phyloP scores from a whole-genome alignment of 2,329 filamentous ascomycete genomes.

The Kalaharituber pfeilii region DNA sequence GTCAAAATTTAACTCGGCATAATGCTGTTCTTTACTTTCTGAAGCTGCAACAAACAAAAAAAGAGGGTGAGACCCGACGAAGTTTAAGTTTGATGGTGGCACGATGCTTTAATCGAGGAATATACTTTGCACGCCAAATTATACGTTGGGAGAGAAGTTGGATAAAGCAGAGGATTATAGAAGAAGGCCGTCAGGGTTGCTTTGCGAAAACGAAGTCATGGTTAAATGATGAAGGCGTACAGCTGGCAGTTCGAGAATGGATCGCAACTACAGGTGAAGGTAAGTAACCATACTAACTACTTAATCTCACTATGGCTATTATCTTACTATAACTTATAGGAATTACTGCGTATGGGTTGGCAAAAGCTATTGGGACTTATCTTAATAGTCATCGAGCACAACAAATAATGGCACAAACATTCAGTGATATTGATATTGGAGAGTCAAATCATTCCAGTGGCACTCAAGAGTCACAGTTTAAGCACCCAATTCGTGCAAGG shows the following conservation, averaged over 20 bases:
- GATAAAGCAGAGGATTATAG: conserved; percentile 1
- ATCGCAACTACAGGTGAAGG: conserved; percentile 2
- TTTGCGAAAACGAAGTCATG: conserved; percentile 7
- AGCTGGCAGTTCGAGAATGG: conserved; percentile 5
- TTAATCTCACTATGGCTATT: too few relatives aligned
- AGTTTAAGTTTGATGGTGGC: conserved; percentile 1
- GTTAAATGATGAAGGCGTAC: conserved; percentile 11
- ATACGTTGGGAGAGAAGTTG: conserved; percentile 6
- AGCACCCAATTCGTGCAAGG: neutral
- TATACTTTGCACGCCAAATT: conserved; percentile 6
- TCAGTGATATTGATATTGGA: too few relatives aligned
- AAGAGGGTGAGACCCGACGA: conserved; percentile 2
- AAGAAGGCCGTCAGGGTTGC: conserved; percentile 1
- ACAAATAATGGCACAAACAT: neutral
- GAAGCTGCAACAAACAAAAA: conserved; percentile 1
- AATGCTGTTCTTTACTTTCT: conserved; percentile 5
- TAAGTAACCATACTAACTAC: too few relatives aligned
- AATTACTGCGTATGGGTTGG: conserved; percentile 1
- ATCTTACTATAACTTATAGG: too few relatives aligned
- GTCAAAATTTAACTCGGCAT: conserved; percentile 6
- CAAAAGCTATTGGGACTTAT: conserved; percentile 3
- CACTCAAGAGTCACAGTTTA: neutral
- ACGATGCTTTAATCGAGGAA: conserved; percentile 2
- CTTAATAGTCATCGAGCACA: neutral
- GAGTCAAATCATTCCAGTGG: neutral